Evolutionary conservation across 768 basidiomycete species (phyloP).

Genomic region (Asterophora lycoperdoides): DNA sequence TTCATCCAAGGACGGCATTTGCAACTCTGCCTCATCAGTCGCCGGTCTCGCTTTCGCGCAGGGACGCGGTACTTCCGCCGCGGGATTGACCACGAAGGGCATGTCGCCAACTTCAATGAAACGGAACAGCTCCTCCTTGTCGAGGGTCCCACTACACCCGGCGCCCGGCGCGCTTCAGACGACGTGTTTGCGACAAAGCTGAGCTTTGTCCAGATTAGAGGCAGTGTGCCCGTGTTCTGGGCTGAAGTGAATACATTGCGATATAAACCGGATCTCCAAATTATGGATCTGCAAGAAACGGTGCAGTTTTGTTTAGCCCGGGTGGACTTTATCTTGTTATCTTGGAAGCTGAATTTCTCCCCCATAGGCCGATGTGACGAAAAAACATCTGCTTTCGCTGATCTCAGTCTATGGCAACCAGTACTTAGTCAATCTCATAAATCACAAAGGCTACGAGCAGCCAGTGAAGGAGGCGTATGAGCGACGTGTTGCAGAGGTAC

Average conservation of each 20-base stretch:
- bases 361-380: conserved; percentile 62
- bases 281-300: conserved; percentile 90
- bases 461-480: conserved; percentile 97
- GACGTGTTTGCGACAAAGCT: conserved; percentile 53
- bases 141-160: conserved; percentile 47
- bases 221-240: conserved; percentile 95
- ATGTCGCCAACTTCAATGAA: conserved; percentile 97
- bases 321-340: too few species aligned
- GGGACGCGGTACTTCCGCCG: conserved; percentile 97
- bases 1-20: conserved; percentile 75
- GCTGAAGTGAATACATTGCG: conserved; percentile 92
- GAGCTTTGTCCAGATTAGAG: conserved; percentile 91
- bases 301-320: conserved; percentile 38
- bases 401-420: conserved; percentile 72
- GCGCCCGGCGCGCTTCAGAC: conserved; percentile 36
- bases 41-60: conserved; percentile 89
- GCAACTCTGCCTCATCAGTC: conserved; percentile 84
- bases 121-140: conserved; percentile 91
- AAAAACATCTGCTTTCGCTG: conserved; percentile 71
- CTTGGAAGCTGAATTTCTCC: conserved; percentile 3
- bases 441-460: conserved; percentile 88
- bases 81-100: conserved; percentile 83
- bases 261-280: conserved; percentile 93
- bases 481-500: conserved; percentile 60
- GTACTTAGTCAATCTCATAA: conserved; percentile 85